Evolutionary conservation across 2,329 filamentous ascomycete genomes (phyloP).

Genomic region (Thielaviopsis euricoi): DNA sequence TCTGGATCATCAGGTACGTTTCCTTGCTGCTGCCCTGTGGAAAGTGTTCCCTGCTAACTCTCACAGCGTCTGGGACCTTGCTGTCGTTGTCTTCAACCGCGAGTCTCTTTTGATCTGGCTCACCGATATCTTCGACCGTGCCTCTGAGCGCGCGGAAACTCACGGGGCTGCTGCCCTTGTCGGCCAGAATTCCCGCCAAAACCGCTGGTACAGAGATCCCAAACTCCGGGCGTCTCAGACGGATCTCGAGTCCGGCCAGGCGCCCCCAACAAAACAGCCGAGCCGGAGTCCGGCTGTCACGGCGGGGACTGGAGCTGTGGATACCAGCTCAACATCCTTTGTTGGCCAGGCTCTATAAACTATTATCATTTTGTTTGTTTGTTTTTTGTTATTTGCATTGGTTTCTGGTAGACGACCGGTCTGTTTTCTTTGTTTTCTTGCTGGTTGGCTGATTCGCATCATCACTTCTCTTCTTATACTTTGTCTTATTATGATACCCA

Average conservation of each 20-base stretch:
- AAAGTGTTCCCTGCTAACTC: background rate
- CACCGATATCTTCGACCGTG: background rate
- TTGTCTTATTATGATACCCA: background rate
- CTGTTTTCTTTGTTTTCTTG: background rate
- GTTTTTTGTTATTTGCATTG: background rate
- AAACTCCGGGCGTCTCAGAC: background rate
- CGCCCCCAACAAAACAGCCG: background rate
- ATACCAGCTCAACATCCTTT: background rate
- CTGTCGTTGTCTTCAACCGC: conserved; percentile 11
- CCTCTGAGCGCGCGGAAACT: background rate
- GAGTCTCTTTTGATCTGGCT: conserved; percentile 4
- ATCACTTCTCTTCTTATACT: background rate
- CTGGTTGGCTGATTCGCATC: background rate
- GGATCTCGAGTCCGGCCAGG: background rate
- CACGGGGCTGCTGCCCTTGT: background rate
- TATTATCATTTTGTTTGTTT: background rate
- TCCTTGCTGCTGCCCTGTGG: background rate
- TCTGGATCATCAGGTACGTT: conserved; percentile 22
- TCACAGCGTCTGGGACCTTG: conserved; percentile 12
- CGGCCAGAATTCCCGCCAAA: background rate
- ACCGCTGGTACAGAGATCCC: conserved; percentile 1
- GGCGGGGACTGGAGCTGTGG: background rate
- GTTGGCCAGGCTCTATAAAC: conserved; percentile 5
- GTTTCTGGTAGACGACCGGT: background rate
- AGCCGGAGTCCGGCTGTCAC: background rate